Conservation (phyloP, 1,139 yeast genomes). For the Scheffersomyces segobiensis region DNA sequence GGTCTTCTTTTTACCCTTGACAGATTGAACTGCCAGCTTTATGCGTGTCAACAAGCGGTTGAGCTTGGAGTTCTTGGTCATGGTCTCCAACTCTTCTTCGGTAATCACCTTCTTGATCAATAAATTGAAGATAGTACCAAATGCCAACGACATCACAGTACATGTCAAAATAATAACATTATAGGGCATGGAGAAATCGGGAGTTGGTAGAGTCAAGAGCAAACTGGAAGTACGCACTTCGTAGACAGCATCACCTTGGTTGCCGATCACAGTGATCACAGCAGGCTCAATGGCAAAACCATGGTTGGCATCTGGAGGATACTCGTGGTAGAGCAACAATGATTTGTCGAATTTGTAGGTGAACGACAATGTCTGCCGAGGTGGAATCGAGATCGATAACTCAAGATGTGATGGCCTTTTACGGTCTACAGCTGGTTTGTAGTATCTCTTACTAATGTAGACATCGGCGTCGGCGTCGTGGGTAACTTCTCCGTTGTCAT, state of each 20-base stretch:
- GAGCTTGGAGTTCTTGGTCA: conserved; percentile 25
- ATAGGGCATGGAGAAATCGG: conserved; percentile 98
- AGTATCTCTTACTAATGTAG: conserved; percentile 54
- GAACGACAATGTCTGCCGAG: conserved; percentile 60
- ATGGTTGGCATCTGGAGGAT: conserved; percentile 98
- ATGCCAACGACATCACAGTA: conserved; percentile 88
- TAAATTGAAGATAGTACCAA: conserved; percentile 83
- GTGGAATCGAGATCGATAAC: conserved; percentile 62
- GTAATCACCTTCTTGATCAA: conserved; percentile 75
- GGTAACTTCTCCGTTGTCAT: conserved; percentile 11
- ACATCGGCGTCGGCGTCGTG: conserved; percentile 28
- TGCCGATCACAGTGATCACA: conserved; percentile 55
- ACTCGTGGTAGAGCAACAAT: conserved; percentile 79
- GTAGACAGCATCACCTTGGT: conserved; percentile 36
- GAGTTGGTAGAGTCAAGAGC: conserved; percentile 86
- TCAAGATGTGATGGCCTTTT: conserved; percentile 83
- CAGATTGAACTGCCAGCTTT: conserved; percentile 10
- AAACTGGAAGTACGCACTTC: conserved; percentile 81
- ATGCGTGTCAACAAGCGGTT: conserved; percentile 17
- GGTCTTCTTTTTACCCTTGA: conserved; percentile 3
- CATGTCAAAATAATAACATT: conserved; percentile 94
- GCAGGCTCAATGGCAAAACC: conserved; percentile 96
- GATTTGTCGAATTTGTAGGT: conserved; percentile 87
- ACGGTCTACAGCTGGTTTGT: conserved; percentile 79
- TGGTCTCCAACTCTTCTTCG: conserved; percentile 67